A percentile compares a stretch with the other conserved stretches of the same genome.
Evolutionary conservation across 164 flowering plant genomes (phyloP).

Genomic region (Vitis riparia): DNA sequence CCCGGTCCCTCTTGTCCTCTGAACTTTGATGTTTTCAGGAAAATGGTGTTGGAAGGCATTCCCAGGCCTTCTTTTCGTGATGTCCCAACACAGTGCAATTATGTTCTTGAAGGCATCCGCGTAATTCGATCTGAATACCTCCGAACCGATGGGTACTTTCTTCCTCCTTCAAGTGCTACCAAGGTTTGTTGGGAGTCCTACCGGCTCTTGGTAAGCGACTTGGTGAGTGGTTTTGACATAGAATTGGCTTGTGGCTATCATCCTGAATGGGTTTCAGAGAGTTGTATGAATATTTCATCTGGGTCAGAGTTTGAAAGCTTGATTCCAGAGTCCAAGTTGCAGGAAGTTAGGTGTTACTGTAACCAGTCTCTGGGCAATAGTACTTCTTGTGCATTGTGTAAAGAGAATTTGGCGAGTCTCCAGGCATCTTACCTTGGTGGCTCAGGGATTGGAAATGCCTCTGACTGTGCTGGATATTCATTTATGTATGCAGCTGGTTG

Average conservation of each 20-base stretch:
- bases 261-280: background rate
- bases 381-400: background rate
- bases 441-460: background rate
- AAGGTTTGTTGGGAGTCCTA: constrained; percentile 1
- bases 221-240: background rate
- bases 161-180: background rate
- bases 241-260: background rate
- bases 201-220: background rate
- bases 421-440: background rate
- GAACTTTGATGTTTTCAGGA: background rate
- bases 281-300: constrained; percentile 2
- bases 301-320: background rate
- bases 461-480: background rate
- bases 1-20: background rate
- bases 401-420: background rate
- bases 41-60: background rate
- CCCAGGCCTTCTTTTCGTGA: background rate
- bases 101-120: background rate
- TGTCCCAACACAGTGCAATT: background rate
- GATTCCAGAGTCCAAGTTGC: background rate
- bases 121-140: constrained; percentile 1
- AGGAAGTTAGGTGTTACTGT: background rate
- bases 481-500: constrained; percentile 1
- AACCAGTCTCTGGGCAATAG: background rate
- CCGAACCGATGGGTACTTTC: background rate